Percentiles rank a stretch among this genome's conserved stretches.
phyloP scores from a whole-genome alignment of 305 asterid genomes.

The Fraxinus albicans region DNA sequence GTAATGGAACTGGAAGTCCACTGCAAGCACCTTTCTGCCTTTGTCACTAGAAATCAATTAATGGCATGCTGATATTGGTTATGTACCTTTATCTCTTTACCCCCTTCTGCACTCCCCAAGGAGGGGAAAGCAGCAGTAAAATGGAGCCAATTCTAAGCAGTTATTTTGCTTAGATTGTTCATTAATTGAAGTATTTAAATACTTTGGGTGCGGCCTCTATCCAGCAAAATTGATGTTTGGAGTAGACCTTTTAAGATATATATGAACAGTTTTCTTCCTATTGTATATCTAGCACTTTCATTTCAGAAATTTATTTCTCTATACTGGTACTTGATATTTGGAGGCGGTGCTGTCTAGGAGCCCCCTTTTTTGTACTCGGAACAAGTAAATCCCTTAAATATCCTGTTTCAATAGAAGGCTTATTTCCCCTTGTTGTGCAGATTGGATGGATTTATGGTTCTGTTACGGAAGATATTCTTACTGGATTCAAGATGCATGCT shows the following conservation, averaged over 20 bases:
- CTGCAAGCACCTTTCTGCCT: not conserved
- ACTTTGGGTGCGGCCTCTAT: not conserved
- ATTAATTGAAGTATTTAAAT: not conserved
- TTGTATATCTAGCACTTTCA: not conserved
- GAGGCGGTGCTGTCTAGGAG: not conserved
- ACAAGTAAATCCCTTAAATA: not conserved
- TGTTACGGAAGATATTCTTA: constrained; percentile 95
- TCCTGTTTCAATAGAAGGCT: not conserved
- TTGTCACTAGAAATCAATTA: not conserved
- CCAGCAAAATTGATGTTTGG: not conserved
- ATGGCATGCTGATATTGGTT: not conserved
- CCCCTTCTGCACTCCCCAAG: not conserved
- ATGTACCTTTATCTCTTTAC: not conserved
- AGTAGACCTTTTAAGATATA: not conserved
- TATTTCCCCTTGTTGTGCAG: constrained; percentile 39
- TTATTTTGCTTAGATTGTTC: not conserved
- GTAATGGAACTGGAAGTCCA: not conserved
- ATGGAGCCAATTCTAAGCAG: not conserved
- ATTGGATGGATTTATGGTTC: constrained; percentile 99
- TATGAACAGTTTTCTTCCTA: not conserved
- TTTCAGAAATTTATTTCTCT: not conserved
- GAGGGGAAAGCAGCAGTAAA: not conserved
- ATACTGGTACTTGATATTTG: not conserved
- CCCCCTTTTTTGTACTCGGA: not conserved
- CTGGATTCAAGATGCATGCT: constrained; percentile 99